Evolutionary conservation across 2,329 filamentous ascomycete species (phyloP), one percentile per base, ranked within the genome.

Genomic region (Colletotrichum brevisporum): DNA sequence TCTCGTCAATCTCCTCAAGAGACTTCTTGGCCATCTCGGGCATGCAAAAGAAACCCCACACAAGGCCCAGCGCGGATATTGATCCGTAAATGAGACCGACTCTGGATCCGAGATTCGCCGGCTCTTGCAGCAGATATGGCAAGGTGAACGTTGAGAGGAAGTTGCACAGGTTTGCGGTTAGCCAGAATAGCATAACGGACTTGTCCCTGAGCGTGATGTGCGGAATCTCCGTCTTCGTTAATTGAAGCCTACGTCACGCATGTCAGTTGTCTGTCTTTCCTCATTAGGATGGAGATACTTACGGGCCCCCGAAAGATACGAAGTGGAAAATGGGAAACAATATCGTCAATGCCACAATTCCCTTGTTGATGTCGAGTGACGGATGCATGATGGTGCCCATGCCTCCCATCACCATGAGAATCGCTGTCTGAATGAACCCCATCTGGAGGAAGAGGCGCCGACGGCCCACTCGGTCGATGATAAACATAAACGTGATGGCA

Each of bases 361-460:
- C 75, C 2, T 71, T 72, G 27, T 77, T 76, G 0, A 74, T 64
- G 0, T 61, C 62, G 2, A 67, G 4, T 4, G 63, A 41, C 1
- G 71, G 69, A 15, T 54, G 54, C 1, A 31, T 5, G 24, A 76
- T 68, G 0, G 72, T 73, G 1, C 76, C 74, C 1, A 77, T 31
- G 0, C 72, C 63, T 1, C 76, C 76, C 76, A 77, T 77, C 0
- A 71, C 72, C 12, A 70, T 70, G 52, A 77, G 75, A 0, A 71
- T 72, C 0, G 24, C 59, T 4, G 73, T 73, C 55, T 71, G 71
- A n/a, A 74, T 71, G 4, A 67, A 31, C 0, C 74, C 70, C 3
- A 71, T 74, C 0, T 70, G 65, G 13, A 77, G 62, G 51, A 76
- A 64, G 0, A 69, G 56, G 1, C 50, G 65, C 9, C 69, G 69